These are phyloP conservation scores for Saturnispora galanensis DNA, from an alignment of 805 yeast species.

Conservation along the genomic window DNA sequence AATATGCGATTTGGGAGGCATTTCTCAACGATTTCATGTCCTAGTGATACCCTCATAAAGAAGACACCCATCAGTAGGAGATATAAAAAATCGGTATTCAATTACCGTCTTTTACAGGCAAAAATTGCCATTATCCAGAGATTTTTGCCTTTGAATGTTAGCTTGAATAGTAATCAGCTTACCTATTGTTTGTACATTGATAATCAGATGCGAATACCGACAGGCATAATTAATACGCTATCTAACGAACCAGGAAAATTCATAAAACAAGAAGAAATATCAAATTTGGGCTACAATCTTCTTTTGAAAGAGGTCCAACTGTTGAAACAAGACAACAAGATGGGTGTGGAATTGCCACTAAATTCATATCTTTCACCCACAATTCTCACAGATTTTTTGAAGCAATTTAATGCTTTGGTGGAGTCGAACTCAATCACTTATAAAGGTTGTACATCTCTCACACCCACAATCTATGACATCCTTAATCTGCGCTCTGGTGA, in stretches of 20 bases:
- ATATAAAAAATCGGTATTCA: conserved; percentile 11
- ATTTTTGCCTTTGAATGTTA: conserved; percentile 19
- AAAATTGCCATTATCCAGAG: conserved; percentile 16
- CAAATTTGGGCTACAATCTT: conserved; percentile 10
- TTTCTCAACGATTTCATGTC: background rate
- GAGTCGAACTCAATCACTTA: background rate
- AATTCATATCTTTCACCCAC: conserved; percentile 1
- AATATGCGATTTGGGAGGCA: background rate
- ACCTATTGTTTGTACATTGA: conserved; percentile 18
- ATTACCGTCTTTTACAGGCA: conserved; percentile 10
- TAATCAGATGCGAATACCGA: conserved; percentile 4
- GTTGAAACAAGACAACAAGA: background rate
- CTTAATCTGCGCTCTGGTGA: background rate
- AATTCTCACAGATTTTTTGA: conserved; percentile 1
- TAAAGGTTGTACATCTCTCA: conserved; percentile 1
- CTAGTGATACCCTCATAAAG: background rate
- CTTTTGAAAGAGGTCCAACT: background rate
- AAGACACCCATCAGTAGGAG: conserved; percentile 9
- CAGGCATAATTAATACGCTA: background rate
- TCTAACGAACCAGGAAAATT: background rate
- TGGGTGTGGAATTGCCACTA: background rate
- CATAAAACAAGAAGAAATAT: conserved; percentile 8
- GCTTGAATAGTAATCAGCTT: conserved; percentile 15
- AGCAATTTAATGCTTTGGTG: conserved; percentile 2
- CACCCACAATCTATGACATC: background rate